These are phyloP conservation scores for Friedmanniomyces simplex DNA, from an alignment of 495 filamentous ascomycete species.

Conservation along the genomic window DNA sequence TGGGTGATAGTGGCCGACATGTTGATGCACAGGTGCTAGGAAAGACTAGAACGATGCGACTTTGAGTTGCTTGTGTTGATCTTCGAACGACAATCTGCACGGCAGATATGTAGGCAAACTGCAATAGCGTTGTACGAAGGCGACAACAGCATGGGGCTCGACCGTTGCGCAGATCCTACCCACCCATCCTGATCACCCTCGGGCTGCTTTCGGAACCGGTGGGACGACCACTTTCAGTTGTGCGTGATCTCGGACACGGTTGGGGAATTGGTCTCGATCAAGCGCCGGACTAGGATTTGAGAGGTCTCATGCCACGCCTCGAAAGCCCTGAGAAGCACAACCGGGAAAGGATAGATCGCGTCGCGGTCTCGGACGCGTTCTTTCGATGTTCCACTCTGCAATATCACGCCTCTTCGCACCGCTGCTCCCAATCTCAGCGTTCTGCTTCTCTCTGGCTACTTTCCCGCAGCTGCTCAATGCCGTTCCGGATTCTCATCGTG, in stretches of 20 bases:
- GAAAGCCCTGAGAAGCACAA: too few relatives aligned
- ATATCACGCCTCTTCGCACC: background rate
- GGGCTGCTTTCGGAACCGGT: background rate
- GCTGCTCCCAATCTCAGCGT: background rate
- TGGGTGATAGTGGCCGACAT: conserved; percentile 10
- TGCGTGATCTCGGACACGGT: background rate
- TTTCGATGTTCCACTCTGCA: background rate
- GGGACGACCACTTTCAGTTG: too few relatives aligned
- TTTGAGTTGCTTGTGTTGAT: background rate
- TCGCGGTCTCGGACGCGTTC: background rate
- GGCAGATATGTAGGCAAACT: background rate
- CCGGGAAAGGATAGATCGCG: background rate
- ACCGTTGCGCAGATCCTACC: background rate
- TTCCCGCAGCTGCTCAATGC: background rate
- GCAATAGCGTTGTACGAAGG: background rate
- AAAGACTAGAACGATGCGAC: background rate
- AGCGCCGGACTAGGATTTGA: too few relatives aligned
- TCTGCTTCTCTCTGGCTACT: background rate
- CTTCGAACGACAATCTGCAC: background rate
- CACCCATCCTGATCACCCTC: background rate
- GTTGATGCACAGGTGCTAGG: background rate
- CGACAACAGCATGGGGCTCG: background rate
- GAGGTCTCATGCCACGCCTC: too few relatives aligned
- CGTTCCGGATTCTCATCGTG: conserved; percentile 16
- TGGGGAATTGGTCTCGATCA: too few relatives aligned